These are phyloP conservation scores for Escovopsis sp. DNA, from an alignment of 2,329 filamentous ascomycete genomes.

Conservation along the genomic window DNA sequence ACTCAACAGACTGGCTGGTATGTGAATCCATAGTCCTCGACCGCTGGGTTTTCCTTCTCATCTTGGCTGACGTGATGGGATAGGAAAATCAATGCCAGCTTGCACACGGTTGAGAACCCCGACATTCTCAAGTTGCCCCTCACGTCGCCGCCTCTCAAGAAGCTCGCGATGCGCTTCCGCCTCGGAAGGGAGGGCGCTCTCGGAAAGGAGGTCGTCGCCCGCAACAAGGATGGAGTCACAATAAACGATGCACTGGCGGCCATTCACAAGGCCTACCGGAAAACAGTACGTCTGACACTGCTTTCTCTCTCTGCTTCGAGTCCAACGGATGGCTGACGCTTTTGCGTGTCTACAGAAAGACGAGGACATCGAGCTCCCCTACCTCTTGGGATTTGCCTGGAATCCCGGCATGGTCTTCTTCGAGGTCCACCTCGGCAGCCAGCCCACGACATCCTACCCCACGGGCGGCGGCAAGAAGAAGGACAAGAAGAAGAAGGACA, in stretches of 20 bases:
- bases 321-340: slow-evolving; percentile 1
- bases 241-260: slow-evolving; percentile 94
- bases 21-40: slow-evolving; percentile 18
- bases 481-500: slow-evolving; percentile 57
- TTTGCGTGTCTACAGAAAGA: slow-evolving; percentile 45
- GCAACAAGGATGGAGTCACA: slow-evolving; percentile 87
- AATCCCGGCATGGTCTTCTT: slow-evolving; percentile 81
- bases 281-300: slow-evolving; percentile 52
- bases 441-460: slow-evolving; percentile 31
- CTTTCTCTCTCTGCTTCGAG: background rate
- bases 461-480: slow-evolving; percentile 44
- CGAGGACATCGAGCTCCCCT: slow-evolving; percentile 76
- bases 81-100: slow-evolving; percentile 90
- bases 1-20: slow-evolving; percentile 84
- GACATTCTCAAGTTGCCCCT: slow-evolving; percentile 70
- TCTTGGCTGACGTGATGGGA: slow-evolving; percentile 1
- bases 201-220: slow-evolving; percentile 71
- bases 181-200: slow-evolving; percentile 64
- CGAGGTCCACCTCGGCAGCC: slow-evolving; percentile 70
- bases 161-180: slow-evolving; percentile 85
- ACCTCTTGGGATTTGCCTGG: slow-evolving; percentile 93
- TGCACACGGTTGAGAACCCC: slow-evolving; percentile 63
- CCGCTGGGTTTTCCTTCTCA: background rate
- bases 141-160: slow-evolving; percentile 72
- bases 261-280: slow-evolving; percentile 93